Conservation (phyloP, 805 yeast genomes). For the Pichia paraexigua region DNA sequence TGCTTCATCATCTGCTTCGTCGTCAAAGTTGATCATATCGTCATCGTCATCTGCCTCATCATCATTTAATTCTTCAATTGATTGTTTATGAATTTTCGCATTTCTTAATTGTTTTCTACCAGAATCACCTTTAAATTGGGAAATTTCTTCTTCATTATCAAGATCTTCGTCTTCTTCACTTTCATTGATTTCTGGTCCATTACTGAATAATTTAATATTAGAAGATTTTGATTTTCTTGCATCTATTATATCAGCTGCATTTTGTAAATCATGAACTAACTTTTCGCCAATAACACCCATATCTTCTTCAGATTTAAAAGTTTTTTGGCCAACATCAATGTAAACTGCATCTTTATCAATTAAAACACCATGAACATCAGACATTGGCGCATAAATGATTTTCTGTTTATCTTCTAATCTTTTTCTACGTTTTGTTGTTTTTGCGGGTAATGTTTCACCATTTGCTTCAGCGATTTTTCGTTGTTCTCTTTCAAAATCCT, state of each 20-base stretch:
- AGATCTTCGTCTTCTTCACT: slow-evolving; percentile 31
- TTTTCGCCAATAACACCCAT: slow-evolving; percentile 71
- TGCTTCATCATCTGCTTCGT: slow-evolving; percentile 32
- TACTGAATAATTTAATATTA: slow-evolving; percentile 70
- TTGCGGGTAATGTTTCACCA: slow-evolving; percentile 43
- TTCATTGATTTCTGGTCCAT: slow-evolving; percentile 27
- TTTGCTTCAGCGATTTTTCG: slow-evolving; percentile 56
- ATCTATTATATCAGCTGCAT: slow-evolving; percentile 50
- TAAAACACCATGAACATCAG: slow-evolving; percentile 97
- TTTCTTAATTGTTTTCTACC: slow-evolving; percentile 64
- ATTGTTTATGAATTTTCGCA: slow-evolving; percentile 50
- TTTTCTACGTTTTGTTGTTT: slow-evolving; percentile 58
- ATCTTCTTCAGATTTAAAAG: slow-evolving; percentile 24
- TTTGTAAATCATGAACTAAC: slow-evolving; percentile 74
- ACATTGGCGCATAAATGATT: slow-evolving; percentile 97
- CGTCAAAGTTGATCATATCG: slow-evolving; percentile 28
- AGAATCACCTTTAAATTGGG: slow-evolving; percentile 28
- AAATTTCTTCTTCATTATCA: slow-evolving; percentile 17
- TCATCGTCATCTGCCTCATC: slow-evolving; percentile 39
- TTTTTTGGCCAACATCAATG: slow-evolving; percentile 59
- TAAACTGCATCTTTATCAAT: slow-evolving; percentile 97
- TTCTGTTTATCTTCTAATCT: slow-evolving; percentile 92
- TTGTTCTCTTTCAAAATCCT: slow-evolving; percentile 70
- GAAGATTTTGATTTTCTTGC: slow-evolving; percentile 45
- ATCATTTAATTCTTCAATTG: slow-evolving; percentile 38